Base-by-base conservation (phyloP, 352 stramenopile species). In the Globisporangium cystogenes region DNA sequence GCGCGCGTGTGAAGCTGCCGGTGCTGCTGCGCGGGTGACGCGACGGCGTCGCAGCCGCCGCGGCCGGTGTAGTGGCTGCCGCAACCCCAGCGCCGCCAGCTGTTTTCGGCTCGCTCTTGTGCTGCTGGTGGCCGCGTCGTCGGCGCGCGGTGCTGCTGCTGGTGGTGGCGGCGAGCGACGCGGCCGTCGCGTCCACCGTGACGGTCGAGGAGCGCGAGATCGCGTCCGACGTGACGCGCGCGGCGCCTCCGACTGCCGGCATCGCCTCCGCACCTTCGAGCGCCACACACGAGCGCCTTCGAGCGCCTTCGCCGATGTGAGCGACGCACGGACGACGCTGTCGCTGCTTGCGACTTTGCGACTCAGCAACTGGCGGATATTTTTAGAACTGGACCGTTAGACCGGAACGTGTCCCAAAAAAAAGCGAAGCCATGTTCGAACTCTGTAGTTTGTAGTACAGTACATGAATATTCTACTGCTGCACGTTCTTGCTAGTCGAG, bases 21-120 rank as follows among this genome's bases (percentile, higher is more conserved):
- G 29, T 26, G 55, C 27, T 27, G 36, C 33, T 57, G 26, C 48
- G 55, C 8, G 55, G 51, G 55, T n/a, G n/a, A n/a, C 48, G 55
- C 24, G 33, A 61, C n/a, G n/a, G 31, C 47, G 53, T 8, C 39
- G 35, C n/a, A 46, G 35, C 5, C 5, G 35, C 4, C 24, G 23
- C 18, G 33, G 23, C 20, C 12, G 48, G 20, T 0, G 51, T 14
- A 27, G 39, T 18, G 36, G 27, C 51, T 31, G 21, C 24, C 20
- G 27, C 31, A 18, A 39, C 47, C 14, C 29, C 21, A 18, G 39
- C 39, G 39, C 18, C 39, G 39, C n/a, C 39, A 39, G 43, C 15
- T 29, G 21, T 18, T 20, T 20, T 14, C 27, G 29, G 27, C 45
- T 51, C 36, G 45, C 12, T 16, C 33, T 39, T 39, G 33, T 39